phyloP scores from a whole-genome alignment of 78 protist genomes.

The Dictyostelium purpureum region DNA sequence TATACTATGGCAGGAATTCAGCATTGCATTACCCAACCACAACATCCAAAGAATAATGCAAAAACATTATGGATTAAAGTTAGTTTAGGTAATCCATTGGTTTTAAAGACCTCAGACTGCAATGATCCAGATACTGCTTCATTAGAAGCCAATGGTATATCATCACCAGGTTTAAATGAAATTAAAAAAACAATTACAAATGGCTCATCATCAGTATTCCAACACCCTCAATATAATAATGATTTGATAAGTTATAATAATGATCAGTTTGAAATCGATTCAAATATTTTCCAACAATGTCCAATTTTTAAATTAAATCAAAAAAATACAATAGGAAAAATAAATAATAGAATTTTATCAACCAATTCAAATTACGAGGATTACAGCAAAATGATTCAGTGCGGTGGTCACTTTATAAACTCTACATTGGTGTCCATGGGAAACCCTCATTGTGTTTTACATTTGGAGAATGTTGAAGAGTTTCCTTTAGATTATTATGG shows the following conservation, averaged over 20 bases:
- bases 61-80: constrained; percentile 51
- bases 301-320: constrained; percentile 10
- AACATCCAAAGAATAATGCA: constrained; percentile 43
- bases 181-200: not conserved
- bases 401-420: constrained; percentile 21
- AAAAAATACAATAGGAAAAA: not conserved
- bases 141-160: not conserved
- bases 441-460: constrained; percentile 81
- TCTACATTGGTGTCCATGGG: constrained; percentile 83
- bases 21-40: constrained; percentile 9
- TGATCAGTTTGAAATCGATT: not conserved
- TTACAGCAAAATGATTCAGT: constrained; percentile 17
- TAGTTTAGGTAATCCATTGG: constrained; percentile 78
- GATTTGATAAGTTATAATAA: not conserved
- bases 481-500: constrained; percentile 66
- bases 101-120: constrained; percentile 17
- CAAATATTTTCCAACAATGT: constrained; percentile 8
- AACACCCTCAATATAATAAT: not conserved
- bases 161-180: not conserved
- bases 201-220: not conserved
- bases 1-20: constrained; percentile 65
- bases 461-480: constrained; percentile 73
- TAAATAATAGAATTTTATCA: not conserved
- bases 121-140: not conserved
- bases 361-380: constrained; percentile 7